Base-by-base conservation (phyloP, 2,329 filamentous ascomycete genomes). In the Xylaria sp. region DNA sequence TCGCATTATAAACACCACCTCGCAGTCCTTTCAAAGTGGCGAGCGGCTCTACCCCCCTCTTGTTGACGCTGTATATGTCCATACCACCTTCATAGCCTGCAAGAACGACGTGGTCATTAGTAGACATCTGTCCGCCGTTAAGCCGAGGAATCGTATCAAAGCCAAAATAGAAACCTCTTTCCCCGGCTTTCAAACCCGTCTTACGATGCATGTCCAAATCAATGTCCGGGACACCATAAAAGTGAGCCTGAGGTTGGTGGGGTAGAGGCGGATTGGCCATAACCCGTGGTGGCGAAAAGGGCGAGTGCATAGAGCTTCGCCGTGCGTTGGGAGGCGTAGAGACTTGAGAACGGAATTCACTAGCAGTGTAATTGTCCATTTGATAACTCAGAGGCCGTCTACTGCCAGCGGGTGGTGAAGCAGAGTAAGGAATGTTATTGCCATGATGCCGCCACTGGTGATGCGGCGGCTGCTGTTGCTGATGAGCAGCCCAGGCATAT, bases 11-110 rank as follows among this genome's bases (percentile, higher is more conserved):
- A 0, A 97, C 92, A 25, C 90, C 90, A 46, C 95, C 95, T 73
- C 90, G 88, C 32, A 97, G 83, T 4, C 93, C 93, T 75, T 91
- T 90, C 56, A 97, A 81, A 64, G 88, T 88, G 23, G 90, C 90
- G 34, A 93, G 81, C 25, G 88, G 85, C 63, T 93, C 91, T 62
- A 93, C 79, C 57, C 91, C 91, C 69, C 90, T 89, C 75, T 91
- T 92, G 50, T 89, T 88, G 34, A 97, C 86, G 23, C 88, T 85
- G 72, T 93, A 90, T 18, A 97, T 86, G 70, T 95, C 91, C 58
- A 97, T 77, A 0, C 90, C 90, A 48, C 93, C 93, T 77, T 97
- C 91, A 72, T 90, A 93, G 1, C 94, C 94, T 9, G 93, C 87
- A 4, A 97, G 80, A 52, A 94, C 83, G 30, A 92, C 88, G 78